phyloP scores from a whole-genome alignment of 2,329 filamentous ascomycete species.

The Purpureocillium takamizusanense region DNA sequence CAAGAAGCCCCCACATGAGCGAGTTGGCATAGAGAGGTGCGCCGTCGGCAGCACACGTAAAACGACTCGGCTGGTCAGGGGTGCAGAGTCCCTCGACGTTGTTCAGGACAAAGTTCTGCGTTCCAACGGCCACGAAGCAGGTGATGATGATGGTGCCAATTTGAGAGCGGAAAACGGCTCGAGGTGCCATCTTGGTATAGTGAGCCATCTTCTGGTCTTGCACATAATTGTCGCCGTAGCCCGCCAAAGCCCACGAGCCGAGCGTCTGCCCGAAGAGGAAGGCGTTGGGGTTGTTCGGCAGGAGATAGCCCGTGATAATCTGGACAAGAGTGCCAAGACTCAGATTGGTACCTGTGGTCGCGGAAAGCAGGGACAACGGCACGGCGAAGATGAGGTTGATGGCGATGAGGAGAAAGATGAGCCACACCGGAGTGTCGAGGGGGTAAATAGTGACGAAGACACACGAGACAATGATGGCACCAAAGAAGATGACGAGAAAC shows the following conservation, averaged over 20 bases:
- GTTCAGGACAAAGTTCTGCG: slow-evolving; percentile 31
- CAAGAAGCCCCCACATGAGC: slow-evolving; percentile 39
- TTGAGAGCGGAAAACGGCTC: slow-evolving; percentile 37
- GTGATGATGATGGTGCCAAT: slow-evolving; percentile 35
- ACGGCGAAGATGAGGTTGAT: slow-evolving; percentile 31
- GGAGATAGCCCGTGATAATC: slow-evolving; percentile 24
- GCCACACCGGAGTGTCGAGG: slow-evolving; percentile 24
- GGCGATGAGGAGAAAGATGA: slow-evolving; percentile 30
- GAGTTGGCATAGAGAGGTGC: slow-evolving; percentile 30
- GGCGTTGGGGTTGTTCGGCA: slow-evolving; percentile 14
- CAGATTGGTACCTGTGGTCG: slow-evolving; percentile 34
- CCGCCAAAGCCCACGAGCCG: slow-evolving; percentile 13
- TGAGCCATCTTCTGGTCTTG: slow-evolving; percentile 42
- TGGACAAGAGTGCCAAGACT: slow-evolving; percentile 31
- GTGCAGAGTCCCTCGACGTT: slow-evolving; percentile 21
- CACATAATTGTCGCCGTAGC: slow-evolving; percentile 31
- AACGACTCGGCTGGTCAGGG: slow-evolving; percentile 26
- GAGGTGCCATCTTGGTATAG: slow-evolving; percentile 40
- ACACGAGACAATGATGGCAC: slow-evolving; percentile 20
- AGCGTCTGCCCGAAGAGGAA: slow-evolving; percentile 15
- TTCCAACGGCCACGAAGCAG: slow-evolving; percentile 35
- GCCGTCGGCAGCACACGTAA: slow-evolving; percentile 38
- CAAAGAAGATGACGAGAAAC: slow-evolving; percentile 30
- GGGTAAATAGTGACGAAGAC: slow-evolving; percentile 17
- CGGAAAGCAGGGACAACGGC: slow-evolving; percentile 32